Base-by-base conservation (phyloP, 257 asterid species). In the Datura wrightii region DNA sequence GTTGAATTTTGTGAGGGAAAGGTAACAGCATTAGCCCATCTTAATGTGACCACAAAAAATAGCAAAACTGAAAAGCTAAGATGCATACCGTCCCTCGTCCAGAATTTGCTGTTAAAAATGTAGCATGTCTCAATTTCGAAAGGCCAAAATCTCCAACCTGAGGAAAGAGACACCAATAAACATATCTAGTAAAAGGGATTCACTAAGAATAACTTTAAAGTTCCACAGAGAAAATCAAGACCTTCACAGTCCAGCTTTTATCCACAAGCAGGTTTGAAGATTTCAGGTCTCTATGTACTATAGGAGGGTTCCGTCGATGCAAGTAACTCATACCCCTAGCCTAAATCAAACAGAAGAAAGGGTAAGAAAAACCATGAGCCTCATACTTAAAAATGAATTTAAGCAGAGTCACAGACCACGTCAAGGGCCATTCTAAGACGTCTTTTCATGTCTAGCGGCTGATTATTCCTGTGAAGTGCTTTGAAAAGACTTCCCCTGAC, bases 141-240 rank as follows among this genome's bases (percentile, higher is more conserved):
- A 94, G 89, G 81, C 98, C 97, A 74, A 94, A 94, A 84, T 94
- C 97, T 79, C 97, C 98, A 84, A 94, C 97, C 97, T 94, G 90
- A 42, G 65, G 83, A 83, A 18, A 14, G 55, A 63, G 34, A 18
- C 13, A 8, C n/a, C 80, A 56, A 56, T 9, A 11, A 56, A 16
- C 48, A 24, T 24, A 16, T 83, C 11, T 78, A 13, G 44, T 14
- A 9, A 14, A 2, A 69, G 31, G 63, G 11, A n/a, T 60, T 50
- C 71, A 55, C 6, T 4, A 13, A 0, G 36, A 71, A 34, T 16
- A 72, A 62, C 10, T 52, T 52, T 11, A 36, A n/a, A 24, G 80
- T 18, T 13, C 13, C 4, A 58, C n/a, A 54, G 66, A 36, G 83
- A 10, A 24, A 39, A 60, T 62, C 6, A 74, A 70, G 84, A 94